These are phyloP conservation scores for Halophytophthora polymorphica DNA, from an alignment of 352 stramenopile genomes.

Conservation along the genomic window DNA sequence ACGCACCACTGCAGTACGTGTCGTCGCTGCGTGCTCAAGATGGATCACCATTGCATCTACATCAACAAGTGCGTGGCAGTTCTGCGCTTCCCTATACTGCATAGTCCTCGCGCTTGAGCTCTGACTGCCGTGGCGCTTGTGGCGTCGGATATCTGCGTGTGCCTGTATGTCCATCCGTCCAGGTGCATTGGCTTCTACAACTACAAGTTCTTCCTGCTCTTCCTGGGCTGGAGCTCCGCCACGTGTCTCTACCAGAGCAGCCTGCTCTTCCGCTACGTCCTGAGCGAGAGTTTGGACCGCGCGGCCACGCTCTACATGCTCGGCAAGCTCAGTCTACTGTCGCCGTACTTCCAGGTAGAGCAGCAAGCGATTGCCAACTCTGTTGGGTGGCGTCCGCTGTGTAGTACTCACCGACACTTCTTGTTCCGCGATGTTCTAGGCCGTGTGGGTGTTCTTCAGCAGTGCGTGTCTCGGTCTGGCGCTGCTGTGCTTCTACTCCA, in stretches of 20 bases:
- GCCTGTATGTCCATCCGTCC: too few relatives aligned
- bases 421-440: slow-evolving; percentile 20
- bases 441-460: slow-evolving; percentile 67
- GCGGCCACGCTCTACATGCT: slow-evolving; percentile 53
- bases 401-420: too few relatives aligned
- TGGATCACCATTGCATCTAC: slow-evolving; percentile 89
- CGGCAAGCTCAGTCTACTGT: slow-evolving; percentile 48
- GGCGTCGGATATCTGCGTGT: too few relatives aligned
- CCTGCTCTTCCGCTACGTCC: slow-evolving; percentile 62
- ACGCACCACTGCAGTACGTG: slow-evolving; percentile 84
- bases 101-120: not conserved
- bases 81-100: too few relatives aligned
- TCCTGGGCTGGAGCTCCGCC: slow-evolving; percentile 69
- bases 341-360: slow-evolving; percentile 58
- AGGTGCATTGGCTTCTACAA: slow-evolving; percentile 88
- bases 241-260: slow-evolving; percentile 69
- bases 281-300: slow-evolving; percentile 53
- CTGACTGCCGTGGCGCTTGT: not conserved
- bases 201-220: slow-evolving; percentile 89
- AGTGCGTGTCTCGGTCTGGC: slow-evolving; percentile 62
- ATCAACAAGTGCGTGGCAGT: slow-evolving; percentile 78
- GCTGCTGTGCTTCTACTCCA: slow-evolving; percentile 68
- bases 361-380: not conserved
- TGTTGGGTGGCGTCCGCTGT: not conserved
- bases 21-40: slow-evolving; percentile 76